Base-by-base conservation (phyloP, 2,329 filamentous ascomycete species). In the Neocatenulostroma microsporum region DNA sequence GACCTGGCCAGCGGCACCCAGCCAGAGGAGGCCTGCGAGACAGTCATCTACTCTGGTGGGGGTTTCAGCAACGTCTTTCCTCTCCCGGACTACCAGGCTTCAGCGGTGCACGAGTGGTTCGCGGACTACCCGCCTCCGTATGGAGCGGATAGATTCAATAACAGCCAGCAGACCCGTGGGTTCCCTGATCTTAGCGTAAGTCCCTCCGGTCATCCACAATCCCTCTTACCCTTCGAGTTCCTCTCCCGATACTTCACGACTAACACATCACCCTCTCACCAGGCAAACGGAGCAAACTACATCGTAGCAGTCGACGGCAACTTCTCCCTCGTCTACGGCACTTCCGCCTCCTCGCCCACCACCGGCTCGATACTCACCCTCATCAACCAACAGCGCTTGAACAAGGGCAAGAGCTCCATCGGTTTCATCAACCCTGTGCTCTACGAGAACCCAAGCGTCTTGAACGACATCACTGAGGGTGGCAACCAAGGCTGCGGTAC, bases 61-160 rank as follows among this genome's bases (percentile, higher is more conserved):
- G 69, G 69, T 11, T 72, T 73, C 54, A 65, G 61, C 44, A 69
- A 72, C 49, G 58, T 69, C 47, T 73, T 70, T 41, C 46, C 58
- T 2, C 47, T 66, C 3, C 70, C 72, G 0, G 45, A 51, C 11
- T 75, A 74, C 51, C 72, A 75, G 45, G 49, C 55, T 7, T 39
- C 46, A 0, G 64, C 62, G 3, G 58, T 71, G 7, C 47, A 53
- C 9, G 42, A 46, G 4, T 72, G 62, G 49, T 67, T 68, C 48
- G 40, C 46, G 15, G 54, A 63, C 38, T 56, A 62, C 37, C 54
- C 63, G 8, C 64, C 67, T 7, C 55, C 60, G 4, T 68, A 69
- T 42, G 59, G 57, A 10, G 53, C 62, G 3, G 58, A 62, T 21
- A 62, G 62, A 31, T 73, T 67, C 60, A 69, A 45, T 51, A 66